A percentile compares a stretch with the other conserved stretches of the same genome.
Conservation (phyloP, 345 rosid species). For the Aquilaria sinensis region DNA sequence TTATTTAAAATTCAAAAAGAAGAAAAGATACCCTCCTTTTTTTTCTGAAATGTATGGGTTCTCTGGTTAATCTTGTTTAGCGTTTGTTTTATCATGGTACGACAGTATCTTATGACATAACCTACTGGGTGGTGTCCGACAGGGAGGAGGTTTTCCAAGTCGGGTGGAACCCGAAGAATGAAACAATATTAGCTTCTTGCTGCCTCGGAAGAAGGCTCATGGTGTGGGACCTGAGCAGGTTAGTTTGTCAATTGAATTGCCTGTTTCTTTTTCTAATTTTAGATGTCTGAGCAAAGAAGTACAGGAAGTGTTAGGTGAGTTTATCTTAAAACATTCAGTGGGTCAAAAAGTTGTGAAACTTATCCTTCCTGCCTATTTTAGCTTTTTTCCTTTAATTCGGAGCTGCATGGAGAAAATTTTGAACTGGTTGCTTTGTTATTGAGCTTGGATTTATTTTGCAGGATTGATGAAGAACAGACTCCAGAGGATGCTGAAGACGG, state of each 20-base stretch:
- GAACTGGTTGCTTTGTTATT: background rate
- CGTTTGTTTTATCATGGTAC: no score
- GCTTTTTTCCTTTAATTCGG: background rate
- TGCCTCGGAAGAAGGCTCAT: conserved; percentile 98
- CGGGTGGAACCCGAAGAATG: conserved; percentile 97
- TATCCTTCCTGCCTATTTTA: background rate
- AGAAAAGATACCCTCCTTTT: no score
- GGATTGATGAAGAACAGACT: conserved; percentile 76
- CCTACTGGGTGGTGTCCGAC: conserved; percentile 17
- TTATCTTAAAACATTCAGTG: no score
- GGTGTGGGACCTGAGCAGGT: conserved; percentile 99
- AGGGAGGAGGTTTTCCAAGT: conserved; percentile 99
- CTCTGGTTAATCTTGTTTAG: background rate
- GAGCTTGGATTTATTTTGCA: conserved; percentile 8
- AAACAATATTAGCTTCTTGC: conserved; percentile 96
- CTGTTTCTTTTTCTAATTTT: no score
- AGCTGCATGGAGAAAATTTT: background rate
- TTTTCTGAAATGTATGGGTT: background rate
- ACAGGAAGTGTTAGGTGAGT: no score
- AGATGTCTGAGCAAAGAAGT: no score
- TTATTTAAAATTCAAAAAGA: no score
- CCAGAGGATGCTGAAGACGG: conserved; percentile 95
- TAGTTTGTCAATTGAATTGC: conserved; percentile 9
- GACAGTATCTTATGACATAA: no score
- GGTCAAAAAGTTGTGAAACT: background rate